These are phyloP conservation scores for Meira nashicola DNA, from an alignment of 1,284 basidiomycete species.

Conservation along the genomic window DNA sequence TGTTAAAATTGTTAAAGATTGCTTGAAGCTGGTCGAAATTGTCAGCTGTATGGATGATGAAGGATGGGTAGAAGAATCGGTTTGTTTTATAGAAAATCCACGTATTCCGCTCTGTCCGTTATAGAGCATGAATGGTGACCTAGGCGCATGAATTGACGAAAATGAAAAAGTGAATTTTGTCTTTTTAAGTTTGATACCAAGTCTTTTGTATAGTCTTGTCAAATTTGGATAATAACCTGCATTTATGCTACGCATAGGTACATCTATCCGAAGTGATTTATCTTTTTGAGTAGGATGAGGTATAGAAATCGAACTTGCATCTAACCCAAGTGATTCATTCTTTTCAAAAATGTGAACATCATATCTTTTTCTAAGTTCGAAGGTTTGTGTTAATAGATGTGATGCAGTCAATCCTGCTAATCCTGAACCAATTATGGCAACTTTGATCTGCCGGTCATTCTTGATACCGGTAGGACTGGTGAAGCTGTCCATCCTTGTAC, in stretches of 20 bases:
- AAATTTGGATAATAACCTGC: slow-evolving; percentile 48
- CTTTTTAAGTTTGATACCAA: slow-evolving; percentile 25
- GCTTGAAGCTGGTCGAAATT: background rate
- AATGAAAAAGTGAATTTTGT: slow-evolving; percentile 47
- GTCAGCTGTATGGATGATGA: background rate
- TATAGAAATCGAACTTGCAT: slow-evolving; percentile 42
- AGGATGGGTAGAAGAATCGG: slow-evolving; percentile 11
- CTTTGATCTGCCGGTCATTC: slow-evolving; percentile 12
- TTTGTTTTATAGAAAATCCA: slow-evolving; percentile 20
- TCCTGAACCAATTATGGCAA: slow-evolving; percentile 83
- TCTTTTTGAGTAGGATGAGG: slow-evolving; percentile 6
- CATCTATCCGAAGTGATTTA: slow-evolving; percentile 31
- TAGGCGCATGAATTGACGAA: background rate
- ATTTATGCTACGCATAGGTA: slow-evolving; percentile 50
- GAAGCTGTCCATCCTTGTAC: background rate
- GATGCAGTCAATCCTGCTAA: slow-evolving; percentile 79
- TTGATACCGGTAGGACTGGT: too few relatives aligned
- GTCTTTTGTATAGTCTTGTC: slow-evolving; percentile 31
- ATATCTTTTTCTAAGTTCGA: slow-evolving; percentile 8
- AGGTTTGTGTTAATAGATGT: slow-evolving; percentile 58
- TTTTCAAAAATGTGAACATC: slow-evolving; percentile 44
- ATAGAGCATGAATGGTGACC: slow-evolving; percentile 30
- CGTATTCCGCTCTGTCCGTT: slow-evolving; percentile 32
- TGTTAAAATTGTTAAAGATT: slow-evolving; percentile 11
- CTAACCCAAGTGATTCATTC: slow-evolving; percentile 40